Evolutionary conservation across 371 early-diverging fungal genomes (phyloP).

Genomic region (Mucor circinelloides): DNA sequence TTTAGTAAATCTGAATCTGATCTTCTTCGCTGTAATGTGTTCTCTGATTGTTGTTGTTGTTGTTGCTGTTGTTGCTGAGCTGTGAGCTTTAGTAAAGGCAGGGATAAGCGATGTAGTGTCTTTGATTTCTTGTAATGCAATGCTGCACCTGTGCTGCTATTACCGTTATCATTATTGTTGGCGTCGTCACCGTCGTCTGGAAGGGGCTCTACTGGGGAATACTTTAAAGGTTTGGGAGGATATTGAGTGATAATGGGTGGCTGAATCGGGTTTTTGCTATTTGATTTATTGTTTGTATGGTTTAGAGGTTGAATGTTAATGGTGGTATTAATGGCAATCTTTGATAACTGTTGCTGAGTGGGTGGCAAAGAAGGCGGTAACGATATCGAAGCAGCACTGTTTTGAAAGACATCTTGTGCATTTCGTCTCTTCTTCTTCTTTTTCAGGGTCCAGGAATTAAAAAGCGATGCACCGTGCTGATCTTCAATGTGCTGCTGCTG

Average conservation of each 20-base stretch:
- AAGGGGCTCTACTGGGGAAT: slow-evolving; percentile 38
- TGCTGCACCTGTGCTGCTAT: not conserved
- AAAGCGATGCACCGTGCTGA: slow-evolving; percentile 8
- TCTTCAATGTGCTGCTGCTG: not conserved
- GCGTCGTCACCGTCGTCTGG: not conserved
- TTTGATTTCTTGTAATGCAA: slow-evolving; percentile 1
- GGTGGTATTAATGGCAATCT: slow-evolving; percentile 24
- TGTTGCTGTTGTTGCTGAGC: slow-evolving; percentile 3
- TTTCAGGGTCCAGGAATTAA: slow-evolving; percentile 18
- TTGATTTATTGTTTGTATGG: not conserved
- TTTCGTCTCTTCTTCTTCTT: slow-evolving; percentile 12
- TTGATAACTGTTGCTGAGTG: slow-evolving; percentile 8
- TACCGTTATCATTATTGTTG: not conserved
- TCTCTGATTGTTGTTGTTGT: not conserved
- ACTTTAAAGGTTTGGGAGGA: slow-evolving; percentile 47
- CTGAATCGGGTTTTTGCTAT: slow-evolving; percentile 4
- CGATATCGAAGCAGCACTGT: not conserved
- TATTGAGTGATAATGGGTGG: slow-evolving; percentile 38
- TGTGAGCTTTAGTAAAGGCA: slow-evolving; percentile 19
- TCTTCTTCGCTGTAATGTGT: slow-evolving; percentile 9
- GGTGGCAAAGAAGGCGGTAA: not conserved
- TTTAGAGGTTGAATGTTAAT: slow-evolving; percentile 11
- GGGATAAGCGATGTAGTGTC: slow-evolving; percentile 19
- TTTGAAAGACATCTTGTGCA: slow-evolving; percentile 13
- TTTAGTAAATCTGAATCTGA: slow-evolving; percentile 22